Base-by-base conservation (phyloP, 345 rosid species). In the Linum trigynum region DNA sequence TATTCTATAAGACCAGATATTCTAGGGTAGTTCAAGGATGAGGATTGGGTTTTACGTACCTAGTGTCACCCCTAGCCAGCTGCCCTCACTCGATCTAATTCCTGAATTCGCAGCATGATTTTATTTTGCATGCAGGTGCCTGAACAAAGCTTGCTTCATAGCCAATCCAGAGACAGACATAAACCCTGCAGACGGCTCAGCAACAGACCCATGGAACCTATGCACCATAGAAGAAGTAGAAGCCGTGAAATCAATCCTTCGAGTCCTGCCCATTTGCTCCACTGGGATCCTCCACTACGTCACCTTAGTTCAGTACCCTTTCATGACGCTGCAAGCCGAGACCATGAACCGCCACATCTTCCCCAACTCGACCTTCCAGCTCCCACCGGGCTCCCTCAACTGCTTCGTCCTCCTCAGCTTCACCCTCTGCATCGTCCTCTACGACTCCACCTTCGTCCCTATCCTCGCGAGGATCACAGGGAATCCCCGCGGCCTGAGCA, bases 181-280 rank as follows among this genome's bases (percentile, higher is more conserved):
- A 61, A 17, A 38, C 17, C 64, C 45, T 14, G 60, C 14, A 14
- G 50, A 41, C 15, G 45, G 50, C 7, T 39, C 65, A 38, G 48
- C 51, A 1, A 38, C 43, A 39, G 23, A 62, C 41, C 50, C 48
- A n/a, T 62, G 65, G 65, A 36, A 10, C 50, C 17, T 62, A 39
- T 62, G 65, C 48, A 38, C 65, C 9, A 50, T 62, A 7, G 65
- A 62, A 15, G 48, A 62, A 35, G 65, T 62, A 39, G 65, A 62
- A 17, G 40, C 45, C 50, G 8, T 62, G 50, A 62, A 62, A 62
- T 41, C 65, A 10, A 41, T 62, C 7, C 7, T 62, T 32, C 39
- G 23, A 40, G 65, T 62, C 9, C 15, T 62, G 5, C 65, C 65
- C n/a, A 62, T 62, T 1, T 62, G 65, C 51, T 62, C 65, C 15